These are phyloP conservation scores for Emericellopsis cladophorae DNA, from an alignment of 2,329 filamentous ascomycete genomes.

Conservation along the genomic window DNA sequence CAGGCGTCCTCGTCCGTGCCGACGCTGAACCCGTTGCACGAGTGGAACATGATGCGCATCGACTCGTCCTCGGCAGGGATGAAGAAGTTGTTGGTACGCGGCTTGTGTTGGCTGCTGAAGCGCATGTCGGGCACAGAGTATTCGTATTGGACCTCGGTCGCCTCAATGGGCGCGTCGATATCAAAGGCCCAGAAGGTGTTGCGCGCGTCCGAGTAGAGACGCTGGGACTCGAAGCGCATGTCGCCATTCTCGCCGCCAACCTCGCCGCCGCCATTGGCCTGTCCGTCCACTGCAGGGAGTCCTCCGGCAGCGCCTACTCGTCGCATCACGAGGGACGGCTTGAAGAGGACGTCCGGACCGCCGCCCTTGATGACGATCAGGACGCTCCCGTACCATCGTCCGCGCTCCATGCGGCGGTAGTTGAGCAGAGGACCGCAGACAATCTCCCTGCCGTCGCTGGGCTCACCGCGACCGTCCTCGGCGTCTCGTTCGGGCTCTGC, in stretches of 20 bases:
- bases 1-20: slow-evolving; percentile 76
- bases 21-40: slow-evolving; percentile 91
- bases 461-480: slow-evolving; percentile 6
- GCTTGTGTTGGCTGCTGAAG: slow-evolving; percentile 44
- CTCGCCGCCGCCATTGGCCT: slow-evolving; percentile 9
- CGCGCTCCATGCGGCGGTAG: slow-evolving; percentile 62
- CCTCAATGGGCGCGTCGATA: slow-evolving; percentile 61
- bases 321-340: slow-evolving; percentile 46
- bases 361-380: slow-evolving; percentile 70
- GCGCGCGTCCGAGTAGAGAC: slow-evolving; percentile 52
- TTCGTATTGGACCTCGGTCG: slow-evolving; percentile 61
- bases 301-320: slow-evolving; percentile 17
- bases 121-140: slow-evolving; percentile 60
- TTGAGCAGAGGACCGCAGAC: slow-evolving; percentile 65
- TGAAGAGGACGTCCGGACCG: slow-evolving; percentile 39
- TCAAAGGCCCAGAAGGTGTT: slow-evolving; percentile 93
- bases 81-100: slow-evolving; percentile 60
- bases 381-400: slow-evolving; percentile 73
- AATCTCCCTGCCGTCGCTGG: slow-evolving; percentile 42
- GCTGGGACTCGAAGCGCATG: slow-evolving; percentile 24
- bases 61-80: slow-evolving; percentile 71
- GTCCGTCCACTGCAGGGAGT: slow-evolving; percentile 6
- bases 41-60: slow-evolving; percentile 99
- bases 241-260: slow-evolving; percentile 14
- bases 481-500: slow-evolving; percentile 9